phyloP scores from a whole-genome alignment of 306 rosid species.

The Astragalus membranaceus region DNA sequence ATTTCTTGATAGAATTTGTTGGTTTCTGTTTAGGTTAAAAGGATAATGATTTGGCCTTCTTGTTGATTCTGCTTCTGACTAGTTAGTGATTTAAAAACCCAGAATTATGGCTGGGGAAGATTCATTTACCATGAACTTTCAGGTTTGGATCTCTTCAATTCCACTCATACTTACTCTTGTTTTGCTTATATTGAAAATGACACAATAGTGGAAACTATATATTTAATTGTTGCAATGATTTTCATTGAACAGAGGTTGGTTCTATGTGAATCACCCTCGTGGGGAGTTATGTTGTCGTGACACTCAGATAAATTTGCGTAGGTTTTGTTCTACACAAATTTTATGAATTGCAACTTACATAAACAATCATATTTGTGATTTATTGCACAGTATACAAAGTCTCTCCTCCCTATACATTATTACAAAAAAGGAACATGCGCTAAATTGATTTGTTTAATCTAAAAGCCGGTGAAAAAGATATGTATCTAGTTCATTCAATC shows the following conservation, averaged over 20 bases:
- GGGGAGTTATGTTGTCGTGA: neutral
- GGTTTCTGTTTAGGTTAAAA: neutral
- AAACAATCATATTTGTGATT: neutral
- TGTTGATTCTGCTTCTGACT: conserved; percentile 26
- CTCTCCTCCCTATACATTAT: neutral
- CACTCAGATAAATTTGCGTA: neutral
- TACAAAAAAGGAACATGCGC: too few species aligned
- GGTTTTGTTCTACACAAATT: neutral
- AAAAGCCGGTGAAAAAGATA: too few species aligned
- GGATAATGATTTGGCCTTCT: conserved; percentile 6
- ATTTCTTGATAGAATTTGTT: neutral
- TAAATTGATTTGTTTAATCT: too few species aligned
- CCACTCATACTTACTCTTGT: neutral
- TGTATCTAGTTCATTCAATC: too few species aligned
- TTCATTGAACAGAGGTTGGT: neutral
- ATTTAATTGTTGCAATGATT: neutral
- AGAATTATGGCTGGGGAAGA: conserved; percentile 65
- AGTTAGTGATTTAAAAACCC: neutral
- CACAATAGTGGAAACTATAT: neutral
- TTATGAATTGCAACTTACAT: neutral
- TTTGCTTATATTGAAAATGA: neutral
- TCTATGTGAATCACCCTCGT: too few species aligned
- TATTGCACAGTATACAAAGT: neutral
- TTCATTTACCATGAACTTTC: conserved; percentile 42
- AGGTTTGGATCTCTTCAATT: conserved; percentile 42